Percentiles rank a stretch among this genome's conserved stretches.
Evolutionary conservation across 2,329 filamentous ascomycete species (phyloP).

Genomic region (Colletotrichum sp.): DNA sequence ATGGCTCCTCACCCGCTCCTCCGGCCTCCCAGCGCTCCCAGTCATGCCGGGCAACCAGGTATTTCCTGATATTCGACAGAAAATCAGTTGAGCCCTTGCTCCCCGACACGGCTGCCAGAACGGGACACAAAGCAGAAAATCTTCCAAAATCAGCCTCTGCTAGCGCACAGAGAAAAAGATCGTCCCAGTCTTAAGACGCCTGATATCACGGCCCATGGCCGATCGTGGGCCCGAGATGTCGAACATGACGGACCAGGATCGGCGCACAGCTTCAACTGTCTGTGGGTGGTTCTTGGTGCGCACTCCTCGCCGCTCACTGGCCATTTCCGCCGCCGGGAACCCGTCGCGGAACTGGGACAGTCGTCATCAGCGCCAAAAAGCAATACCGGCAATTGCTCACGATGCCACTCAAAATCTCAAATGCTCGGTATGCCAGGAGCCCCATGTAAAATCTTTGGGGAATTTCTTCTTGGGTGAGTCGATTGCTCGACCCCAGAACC

Average conservation of each 20-base stretch:
- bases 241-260: slow-evolving; percentile 13
- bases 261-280: slow-evolving; percentile 17
- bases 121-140: neutral
- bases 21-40: neutral
- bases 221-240: slow-evolving; percentile 8
- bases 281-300: slow-evolving; percentile 8
- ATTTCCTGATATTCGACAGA: neutral
- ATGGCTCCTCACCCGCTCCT: neutral
- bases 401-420: neutral
- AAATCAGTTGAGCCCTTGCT: neutral
- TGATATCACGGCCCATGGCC: slow-evolving; percentile 4
- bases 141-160: neutral
- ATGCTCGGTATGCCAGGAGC: neutral
- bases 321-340: neutral
- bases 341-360: neutral
- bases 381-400: slow-evolving; percentile 1
- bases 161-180: neutral
- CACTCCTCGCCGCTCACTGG: slow-evolving; percentile 2
- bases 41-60: neutral
- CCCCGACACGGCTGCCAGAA: neutral
- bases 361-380: slow-evolving; percentile 5
- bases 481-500: slow-evolving; percentile 9
- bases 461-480: neutral
- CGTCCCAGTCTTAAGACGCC: neutral
- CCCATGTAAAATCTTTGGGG: neutral